phyloP scores from a whole-genome alignment of 257 asterid species.

The Misopates orontium region DNA sequence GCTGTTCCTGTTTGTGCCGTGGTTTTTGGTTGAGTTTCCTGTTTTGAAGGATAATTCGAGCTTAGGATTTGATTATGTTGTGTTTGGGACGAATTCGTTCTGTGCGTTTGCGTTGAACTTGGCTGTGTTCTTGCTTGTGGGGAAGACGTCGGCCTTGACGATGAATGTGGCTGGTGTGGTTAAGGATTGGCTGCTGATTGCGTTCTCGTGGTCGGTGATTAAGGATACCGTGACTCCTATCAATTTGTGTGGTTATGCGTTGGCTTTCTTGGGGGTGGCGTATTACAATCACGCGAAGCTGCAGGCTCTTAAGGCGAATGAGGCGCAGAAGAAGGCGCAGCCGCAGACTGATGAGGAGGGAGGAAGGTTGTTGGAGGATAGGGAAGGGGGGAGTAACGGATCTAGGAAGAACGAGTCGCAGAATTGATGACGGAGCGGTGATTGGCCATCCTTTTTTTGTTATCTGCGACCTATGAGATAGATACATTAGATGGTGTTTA shows the following conservation, averaged over 20 bases:
- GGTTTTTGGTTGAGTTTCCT: slow-evolving; percentile 33
- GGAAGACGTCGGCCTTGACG: slow-evolving; percentile 35
- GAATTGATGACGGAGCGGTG: slow-evolving; percentile 1
- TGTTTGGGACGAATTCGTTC: slow-evolving; percentile 32
- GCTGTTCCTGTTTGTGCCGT: slow-evolving; percentile 32
- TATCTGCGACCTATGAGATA: background rate
- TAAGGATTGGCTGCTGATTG: slow-evolving; percentile 37
- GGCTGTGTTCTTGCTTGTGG: slow-evolving; percentile 34
- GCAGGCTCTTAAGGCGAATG: slow-evolving; percentile 33
- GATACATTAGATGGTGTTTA: background rate
- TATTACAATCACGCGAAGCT: slow-evolving; percentile 31
- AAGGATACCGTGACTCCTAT: slow-evolving; percentile 31
- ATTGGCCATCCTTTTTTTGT: background rate
- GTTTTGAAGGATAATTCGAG: slow-evolving; percentile 25
- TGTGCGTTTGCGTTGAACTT: slow-evolving; percentile 32
- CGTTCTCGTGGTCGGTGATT: slow-evolving; percentile 36
- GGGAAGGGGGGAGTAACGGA: slow-evolving; percentile 34
- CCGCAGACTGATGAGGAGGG: slow-evolving; percentile 39
- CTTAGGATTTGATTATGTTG: slow-evolving; percentile 29
- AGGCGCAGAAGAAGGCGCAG: slow-evolving; percentile 28
- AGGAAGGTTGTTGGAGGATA: slow-evolving; percentile 45
- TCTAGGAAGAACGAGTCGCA: slow-evolving; percentile 39
- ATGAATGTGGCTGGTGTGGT: slow-evolving; percentile 40
- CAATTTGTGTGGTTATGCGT: slow-evolving; percentile 30
- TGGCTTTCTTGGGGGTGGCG: slow-evolving; percentile 35